phyloP scores from a whole-genome alignment of 352 stramenopile species.

The Globisporangium polare region DNA sequence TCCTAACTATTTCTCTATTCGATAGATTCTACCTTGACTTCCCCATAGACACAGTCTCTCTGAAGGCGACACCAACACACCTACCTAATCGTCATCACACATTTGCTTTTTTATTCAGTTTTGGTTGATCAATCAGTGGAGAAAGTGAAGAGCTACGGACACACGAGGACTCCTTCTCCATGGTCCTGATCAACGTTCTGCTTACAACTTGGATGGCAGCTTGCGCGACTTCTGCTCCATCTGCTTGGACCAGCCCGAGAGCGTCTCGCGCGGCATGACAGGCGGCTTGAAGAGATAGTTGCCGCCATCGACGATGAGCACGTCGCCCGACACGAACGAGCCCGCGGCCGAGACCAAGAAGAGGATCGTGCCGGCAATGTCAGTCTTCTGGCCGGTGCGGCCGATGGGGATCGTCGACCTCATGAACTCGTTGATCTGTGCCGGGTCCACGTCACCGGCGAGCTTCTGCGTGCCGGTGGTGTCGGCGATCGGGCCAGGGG shows the following conservation, averaged over 20 bases:
- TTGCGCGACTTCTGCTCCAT: slow-evolving; percentile 75
- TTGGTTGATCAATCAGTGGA: background rate
- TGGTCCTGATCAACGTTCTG: no score
- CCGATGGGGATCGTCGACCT: slow-evolving; percentile 56
- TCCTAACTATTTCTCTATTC: background rate
- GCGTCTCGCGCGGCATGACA: slow-evolving; percentile 61
- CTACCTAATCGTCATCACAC: background rate
- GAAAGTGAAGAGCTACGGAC: background rate
- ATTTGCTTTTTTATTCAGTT: background rate
- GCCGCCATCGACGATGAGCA: slow-evolving; percentile 82
- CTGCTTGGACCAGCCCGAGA: slow-evolving; percentile 72
- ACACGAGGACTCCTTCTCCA: background rate
- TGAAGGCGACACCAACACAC: background rate
- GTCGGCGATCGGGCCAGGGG: slow-evolving; percentile 93
- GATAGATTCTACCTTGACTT: background rate
- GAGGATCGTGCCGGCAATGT: slow-evolving; percentile 78
- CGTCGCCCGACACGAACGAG: slow-evolving; percentile 78
- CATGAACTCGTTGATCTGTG: slow-evolving; percentile 46
- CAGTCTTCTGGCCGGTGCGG: slow-evolving; percentile 73
- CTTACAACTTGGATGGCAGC: slow-evolving; percentile 20
- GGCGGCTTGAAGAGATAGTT: slow-evolving; percentile 78
- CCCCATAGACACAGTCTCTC: no score
- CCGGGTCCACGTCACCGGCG: slow-evolving; percentile 42
- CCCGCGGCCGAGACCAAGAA: slow-evolving; percentile 81
- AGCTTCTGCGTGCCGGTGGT: slow-evolving; percentile 95